Percentiles rank a stretch among this genome's conserved stretches.
These are phyloP conservation scores for Leishmania tropica DNA, from an alignment of 208 protist species.

Conservation along the genomic window DNA sequence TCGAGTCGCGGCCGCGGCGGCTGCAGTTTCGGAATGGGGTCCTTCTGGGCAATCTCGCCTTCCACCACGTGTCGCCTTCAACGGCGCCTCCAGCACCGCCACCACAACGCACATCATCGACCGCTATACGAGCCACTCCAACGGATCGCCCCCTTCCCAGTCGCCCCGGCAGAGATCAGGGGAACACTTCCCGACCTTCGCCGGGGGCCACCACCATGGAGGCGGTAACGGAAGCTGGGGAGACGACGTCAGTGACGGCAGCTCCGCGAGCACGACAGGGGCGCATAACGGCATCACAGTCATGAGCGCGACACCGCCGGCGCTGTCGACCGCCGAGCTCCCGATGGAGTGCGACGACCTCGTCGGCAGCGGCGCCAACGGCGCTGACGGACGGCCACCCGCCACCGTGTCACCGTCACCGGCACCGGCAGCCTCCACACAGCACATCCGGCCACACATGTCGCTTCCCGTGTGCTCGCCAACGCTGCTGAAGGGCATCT, in stretches of 20 bases:
- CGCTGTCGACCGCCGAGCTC: neutral
- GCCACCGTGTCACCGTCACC: neutral
- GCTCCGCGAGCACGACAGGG: conserved; percentile 4
- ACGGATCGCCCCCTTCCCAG: neutral
- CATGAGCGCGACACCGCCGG: conserved; percentile 29
- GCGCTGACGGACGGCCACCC: neutral
- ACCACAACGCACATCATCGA: conserved; percentile 21
- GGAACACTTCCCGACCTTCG: neutral
- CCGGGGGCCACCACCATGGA: neutral
- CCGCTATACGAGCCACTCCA: conserved; percentile 10
- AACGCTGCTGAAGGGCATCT: conserved; percentile 65
- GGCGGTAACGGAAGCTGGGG: neutral
- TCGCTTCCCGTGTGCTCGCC: conserved; percentile 46
- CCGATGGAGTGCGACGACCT: neutral
- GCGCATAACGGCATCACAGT: conserved; percentile 2
- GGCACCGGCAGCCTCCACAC: neutral
- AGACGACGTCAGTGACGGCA: conserved; percentile 10
- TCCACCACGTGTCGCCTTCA: neutral
- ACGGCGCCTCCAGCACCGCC: neutral
- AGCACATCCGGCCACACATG: conserved; percentile 10
- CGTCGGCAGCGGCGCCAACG: neutral
- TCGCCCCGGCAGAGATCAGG: neutral
- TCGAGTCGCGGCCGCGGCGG: too few relatives aligned
- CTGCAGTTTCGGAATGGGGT: too few relatives aligned
- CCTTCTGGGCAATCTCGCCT: neutral